These are phyloP conservation scores for Pleurotus ostreatus DNA, from an alignment of 768 basidiomycete species.

Conservation along the genomic window DNA sequence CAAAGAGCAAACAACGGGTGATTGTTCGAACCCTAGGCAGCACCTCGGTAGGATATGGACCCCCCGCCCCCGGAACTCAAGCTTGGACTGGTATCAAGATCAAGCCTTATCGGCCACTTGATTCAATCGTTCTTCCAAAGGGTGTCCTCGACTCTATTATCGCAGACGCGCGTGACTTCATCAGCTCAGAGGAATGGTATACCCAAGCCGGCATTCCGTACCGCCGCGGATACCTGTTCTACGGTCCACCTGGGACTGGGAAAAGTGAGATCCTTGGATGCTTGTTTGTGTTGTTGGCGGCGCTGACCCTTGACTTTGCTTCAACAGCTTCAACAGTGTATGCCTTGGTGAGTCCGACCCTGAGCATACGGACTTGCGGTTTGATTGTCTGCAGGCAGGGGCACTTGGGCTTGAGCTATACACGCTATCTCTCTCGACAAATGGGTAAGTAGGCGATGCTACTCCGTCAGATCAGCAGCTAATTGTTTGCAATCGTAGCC, in stretches of 20 bases:
- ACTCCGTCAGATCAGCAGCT: too few species aligned
- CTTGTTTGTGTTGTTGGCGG: too few species aligned
- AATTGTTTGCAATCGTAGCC: slow-evolving; percentile 21
- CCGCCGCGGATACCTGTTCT: slow-evolving; percentile 50
- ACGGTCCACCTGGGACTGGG: slow-evolving; percentile 60
- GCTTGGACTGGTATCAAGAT: slow-evolving; percentile 42
- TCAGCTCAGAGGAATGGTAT: slow-evolving; percentile 56
- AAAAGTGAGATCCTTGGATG: slow-evolving; percentile 37
- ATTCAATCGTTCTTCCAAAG: slow-evolving; percentile 46
- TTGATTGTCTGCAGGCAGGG: slow-evolving; percentile 29
- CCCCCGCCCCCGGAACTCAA: not conserved
- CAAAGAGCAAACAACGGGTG: not conserved
- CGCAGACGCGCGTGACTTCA: slow-evolving; percentile 48
- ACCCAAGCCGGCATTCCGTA: slow-evolving; percentile 53
- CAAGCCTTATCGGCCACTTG: slow-evolving; percentile 48
- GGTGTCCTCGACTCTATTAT: slow-evolving; percentile 44
- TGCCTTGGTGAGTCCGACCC: slow-evolving; percentile 32
- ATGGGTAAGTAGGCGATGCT: slow-evolving; percentile 29
- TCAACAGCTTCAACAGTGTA: slow-evolving; percentile 47
- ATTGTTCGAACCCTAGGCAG: not conserved
- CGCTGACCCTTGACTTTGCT: too few species aligned
- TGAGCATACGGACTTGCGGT: too few species aligned
- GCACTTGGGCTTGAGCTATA: slow-evolving; percentile 87
- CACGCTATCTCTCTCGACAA: slow-evolving; percentile 45
- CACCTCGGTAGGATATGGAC: too few species aligned